Conservation (phyloP, 768 basidiomycete species). For the Dentipellis sp. region DNA sequence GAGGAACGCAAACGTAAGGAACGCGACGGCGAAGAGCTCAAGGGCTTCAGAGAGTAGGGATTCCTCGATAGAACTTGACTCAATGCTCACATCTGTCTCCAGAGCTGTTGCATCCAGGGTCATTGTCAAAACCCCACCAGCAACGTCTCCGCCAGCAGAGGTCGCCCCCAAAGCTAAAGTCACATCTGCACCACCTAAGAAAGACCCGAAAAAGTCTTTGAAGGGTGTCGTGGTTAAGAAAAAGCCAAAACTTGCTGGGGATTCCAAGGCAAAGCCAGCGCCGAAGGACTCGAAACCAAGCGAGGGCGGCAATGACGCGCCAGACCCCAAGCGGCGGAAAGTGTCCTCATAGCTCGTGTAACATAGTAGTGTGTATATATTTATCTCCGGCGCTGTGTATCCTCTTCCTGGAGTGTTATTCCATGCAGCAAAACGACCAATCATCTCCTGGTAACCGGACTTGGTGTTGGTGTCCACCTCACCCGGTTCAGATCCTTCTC, state of each 20-base stretch:
- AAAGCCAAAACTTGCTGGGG: constrained; percentile 37
- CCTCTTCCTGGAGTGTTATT: neutral
- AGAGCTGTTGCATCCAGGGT: constrained; percentile 69
- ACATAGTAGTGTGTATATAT: constrained; percentile 4
- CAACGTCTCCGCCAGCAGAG: constrained; percentile 21
- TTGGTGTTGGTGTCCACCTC: constrained; percentile 76
- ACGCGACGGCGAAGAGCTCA: constrained; percentile 72
- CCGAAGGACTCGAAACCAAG: constrained; percentile 8
- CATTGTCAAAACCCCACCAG: constrained; percentile 28
- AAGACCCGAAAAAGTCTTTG: constrained; percentile 54
- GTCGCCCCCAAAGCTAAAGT: constrained; percentile 20
- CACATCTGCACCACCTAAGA: constrained; percentile 35
- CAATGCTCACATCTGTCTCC: constrained; percentile 6
- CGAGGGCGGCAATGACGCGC: constrained; percentile 2
- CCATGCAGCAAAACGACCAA: constrained; percentile 1
- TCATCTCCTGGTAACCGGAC: constrained; percentile 28
- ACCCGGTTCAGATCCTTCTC: constrained; percentile 57
- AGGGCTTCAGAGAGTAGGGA: constrained; percentile 65
- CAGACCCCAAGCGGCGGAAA: constrained; percentile 48
- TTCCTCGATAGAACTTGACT: neutral
- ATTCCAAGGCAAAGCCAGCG: constrained; percentile 9
- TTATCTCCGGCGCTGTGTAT: constrained; percentile 6
- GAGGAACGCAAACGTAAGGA: constrained; percentile 71
- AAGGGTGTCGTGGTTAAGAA: constrained; percentile 82
- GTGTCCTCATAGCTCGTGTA: constrained; percentile 20